Evolutionary conservation across 108 stramenopile species (phyloP).

Genomic region (Pseudonitzschia multistriata): DNA sequence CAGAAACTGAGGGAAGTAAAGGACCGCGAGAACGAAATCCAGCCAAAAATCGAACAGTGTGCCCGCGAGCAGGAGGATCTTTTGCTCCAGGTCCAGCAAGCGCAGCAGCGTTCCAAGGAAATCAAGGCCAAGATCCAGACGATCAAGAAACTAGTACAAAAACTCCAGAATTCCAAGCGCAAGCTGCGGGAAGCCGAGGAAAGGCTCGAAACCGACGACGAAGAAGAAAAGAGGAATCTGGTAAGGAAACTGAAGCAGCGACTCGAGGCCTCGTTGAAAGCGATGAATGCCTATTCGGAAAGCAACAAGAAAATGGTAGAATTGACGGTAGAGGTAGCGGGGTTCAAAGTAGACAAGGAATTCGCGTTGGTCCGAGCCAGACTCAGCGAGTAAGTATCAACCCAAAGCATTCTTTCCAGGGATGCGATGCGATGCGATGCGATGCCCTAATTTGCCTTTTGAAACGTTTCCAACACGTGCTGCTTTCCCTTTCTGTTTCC

Average conservation of each 20-base stretch:
- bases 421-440: not conserved
- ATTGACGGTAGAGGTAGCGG: conserved; percentile 37
- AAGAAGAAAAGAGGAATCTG: conserved; percentile 51
- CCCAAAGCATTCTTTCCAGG: not conserved
- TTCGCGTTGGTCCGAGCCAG: conserved; percentile 39
- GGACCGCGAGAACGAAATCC: conserved; percentile 30
- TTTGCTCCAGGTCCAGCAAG: conserved; percentile 35
- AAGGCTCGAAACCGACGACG: conserved; percentile 50
- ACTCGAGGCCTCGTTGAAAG: conserved; percentile 34
- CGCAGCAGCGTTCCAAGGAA: conserved; percentile 24
- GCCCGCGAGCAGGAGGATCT: conserved; percentile 30
- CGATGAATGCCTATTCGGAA: conserved; percentile 48
- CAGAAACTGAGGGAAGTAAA: conserved; percentile 35
- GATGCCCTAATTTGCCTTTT: not conserved
- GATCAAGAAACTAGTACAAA: conserved; percentile 32
- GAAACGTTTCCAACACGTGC: not conserved
- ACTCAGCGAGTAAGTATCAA: conserved; percentile 45
- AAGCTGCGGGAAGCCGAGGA: conserved; percentile 61
- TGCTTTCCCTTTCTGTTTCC: not conserved
- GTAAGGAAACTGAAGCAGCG: conserved; percentile 49
- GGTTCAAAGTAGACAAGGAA: conserved; percentile 55
- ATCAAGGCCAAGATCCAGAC: conserved; percentile 37
- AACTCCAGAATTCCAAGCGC: conserved; percentile 42
- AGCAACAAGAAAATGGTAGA: conserved; percentile 54
- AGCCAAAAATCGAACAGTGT: conserved; percentile 38